Evolutionary conservation across 768 basidiomycete genomes (phyloP), one percentile per base, ranked within the genome.

Genomic region (Hemileccinum impolitum): DNA sequence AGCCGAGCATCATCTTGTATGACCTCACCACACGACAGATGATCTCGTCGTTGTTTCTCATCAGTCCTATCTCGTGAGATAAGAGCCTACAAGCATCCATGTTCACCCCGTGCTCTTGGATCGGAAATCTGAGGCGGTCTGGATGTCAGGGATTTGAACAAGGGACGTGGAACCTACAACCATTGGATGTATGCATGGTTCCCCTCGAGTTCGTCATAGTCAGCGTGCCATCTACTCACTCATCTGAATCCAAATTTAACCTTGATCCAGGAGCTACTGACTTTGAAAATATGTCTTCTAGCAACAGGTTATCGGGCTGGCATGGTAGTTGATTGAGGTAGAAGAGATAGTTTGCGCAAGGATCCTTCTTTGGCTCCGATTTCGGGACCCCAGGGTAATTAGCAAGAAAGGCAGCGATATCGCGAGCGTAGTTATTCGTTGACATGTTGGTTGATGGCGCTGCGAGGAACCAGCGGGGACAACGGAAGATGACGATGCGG

Each of bases 151-250:
- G 35, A 44, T 21, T 31, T 45, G 36, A 45, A 18, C 13, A 11
- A 43, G 28, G n/a, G 34, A 45, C 26, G 32, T 15, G 6, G 30
- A 37, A 70, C 11, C 86, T 68, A 88, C 82, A 90, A 64, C 87
- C 88, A 90, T 60, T 90, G 87, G 38, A 90, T 84, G 62, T 78
- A 89, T 1, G 80, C 82, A 58, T 90, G 88, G 49, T 81, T 81
- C 54, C 70, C 64, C 63, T 90, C 88, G 26, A 90, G 71, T 52
- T 71, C 77, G 26, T 66, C 59, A 55, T 84, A 84, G 58, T 88
- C 74, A 6, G 79, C 80, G 47, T 73, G 57, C 85, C 85, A 90
- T 56, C 87, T 88, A 45, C 19, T 50, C 43, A n/a, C n/a, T n/a
- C n/a, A n/a, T n/a, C n/a, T n/a, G 50, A 39, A 46, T 34, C 40